A percentile compares a stretch with the other conserved stretches of the same genome.
Evolutionary conservation across 108 stramenopile genomes (phyloP).

Genomic region (Cafeteria roenbergensis): DNA sequence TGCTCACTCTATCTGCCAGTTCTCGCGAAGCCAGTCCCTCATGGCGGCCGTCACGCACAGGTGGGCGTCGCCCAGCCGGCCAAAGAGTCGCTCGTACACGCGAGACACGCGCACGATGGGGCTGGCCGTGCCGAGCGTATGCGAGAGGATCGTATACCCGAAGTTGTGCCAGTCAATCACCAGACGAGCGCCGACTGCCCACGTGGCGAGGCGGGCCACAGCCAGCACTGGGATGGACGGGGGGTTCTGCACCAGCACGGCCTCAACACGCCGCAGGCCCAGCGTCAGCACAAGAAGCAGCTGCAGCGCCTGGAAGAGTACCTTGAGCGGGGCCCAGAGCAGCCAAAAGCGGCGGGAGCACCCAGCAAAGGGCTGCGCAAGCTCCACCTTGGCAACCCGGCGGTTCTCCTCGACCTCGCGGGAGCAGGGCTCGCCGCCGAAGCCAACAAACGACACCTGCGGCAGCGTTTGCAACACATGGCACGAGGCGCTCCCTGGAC

Average conservation of each 20-base stretch:
- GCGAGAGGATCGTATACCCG: constrained; percentile 75
- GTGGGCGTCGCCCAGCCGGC: constrained; percentile 61
- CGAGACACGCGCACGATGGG: constrained; percentile 25
- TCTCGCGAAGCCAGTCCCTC: constrained; percentile 56
- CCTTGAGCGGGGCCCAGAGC: constrained; percentile 25
- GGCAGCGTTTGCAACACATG: not conserved
- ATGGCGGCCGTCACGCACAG: constrained; percentile 78
- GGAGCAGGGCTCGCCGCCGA: constrained; percentile 30
- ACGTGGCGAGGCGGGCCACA: constrained; percentile 30
- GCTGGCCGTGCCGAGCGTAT: constrained; percentile 8
- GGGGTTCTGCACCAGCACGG: constrained; percentile 86
- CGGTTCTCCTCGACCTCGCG: constrained; percentile 20
- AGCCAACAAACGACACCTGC: constrained; percentile 34
- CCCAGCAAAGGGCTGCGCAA: constrained; percentile 2
- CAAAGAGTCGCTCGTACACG: constrained; percentile 53
- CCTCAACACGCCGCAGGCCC: not conserved
- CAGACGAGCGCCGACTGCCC: constrained; percentile 47
- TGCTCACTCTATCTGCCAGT: too few species aligned
- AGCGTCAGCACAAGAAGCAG: constrained; percentile 50
- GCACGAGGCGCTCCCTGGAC: too few species aligned
- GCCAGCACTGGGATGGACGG: constrained; percentile 75
- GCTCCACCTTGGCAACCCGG: constrained; percentile 12
- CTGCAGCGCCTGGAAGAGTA: constrained; percentile 23
- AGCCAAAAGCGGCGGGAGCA: not conserved
- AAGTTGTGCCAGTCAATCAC: constrained; percentile 96